These are phyloP conservation scores for Noccaea caerulescens DNA, from an alignment of 345 rosid genomes.

Conservation along the genomic window DNA sequence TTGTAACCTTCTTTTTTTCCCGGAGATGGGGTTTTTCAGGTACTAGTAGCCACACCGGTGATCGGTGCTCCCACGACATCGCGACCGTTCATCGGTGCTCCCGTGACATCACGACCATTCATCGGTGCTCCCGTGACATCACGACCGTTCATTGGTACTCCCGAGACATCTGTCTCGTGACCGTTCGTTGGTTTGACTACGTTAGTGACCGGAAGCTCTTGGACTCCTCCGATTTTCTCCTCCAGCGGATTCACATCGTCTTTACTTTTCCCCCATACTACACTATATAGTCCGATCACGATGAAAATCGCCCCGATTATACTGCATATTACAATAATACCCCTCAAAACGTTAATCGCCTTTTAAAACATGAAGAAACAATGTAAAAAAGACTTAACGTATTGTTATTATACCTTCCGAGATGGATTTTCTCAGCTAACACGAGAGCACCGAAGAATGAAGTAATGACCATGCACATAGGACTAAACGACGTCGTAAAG, in stretches of 20 bases:
- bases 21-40: not conserved
- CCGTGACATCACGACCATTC: slow-evolving; percentile 33
- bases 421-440: slow-evolving; percentile 68
- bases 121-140: slow-evolving; percentile 26
- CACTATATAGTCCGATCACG: slow-evolving; percentile 78
- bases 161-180: slow-evolving; percentile 24
- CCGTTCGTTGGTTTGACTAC: slow-evolving; percentile 36
- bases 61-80: slow-evolving; percentile 21
- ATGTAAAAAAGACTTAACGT: not conserved
- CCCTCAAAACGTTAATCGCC: slow-evolving; percentile 9
- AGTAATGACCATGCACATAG: slow-evolving; percentile 85
- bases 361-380: not conserved
- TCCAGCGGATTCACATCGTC: slow-evolving; percentile 44
- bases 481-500: slow-evolving; percentile 78
- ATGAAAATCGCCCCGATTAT: slow-evolving; percentile 76
- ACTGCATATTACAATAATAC: slow-evolving; percentile 48
- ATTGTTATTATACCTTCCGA: slow-evolving; percentile 67
- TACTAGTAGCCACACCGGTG: slow-evolving; percentile 23
- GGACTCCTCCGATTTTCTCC: slow-evolving; percentile 41
- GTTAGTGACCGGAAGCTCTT: slow-evolving; percentile 60
- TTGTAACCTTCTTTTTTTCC: slow-evolving; percentile 13
- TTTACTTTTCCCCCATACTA: slow-evolving; percentile 91
- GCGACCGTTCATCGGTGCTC: slow-evolving; percentile 21
- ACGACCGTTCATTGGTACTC: slow-evolving; percentile 29
- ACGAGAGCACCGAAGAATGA: slow-evolving; percentile 64